These are phyloP conservation scores for Phytophthora fragariaefolia DNA, from an alignment of 352 stramenopile genomes.

Conservation along the genomic window DNA sequence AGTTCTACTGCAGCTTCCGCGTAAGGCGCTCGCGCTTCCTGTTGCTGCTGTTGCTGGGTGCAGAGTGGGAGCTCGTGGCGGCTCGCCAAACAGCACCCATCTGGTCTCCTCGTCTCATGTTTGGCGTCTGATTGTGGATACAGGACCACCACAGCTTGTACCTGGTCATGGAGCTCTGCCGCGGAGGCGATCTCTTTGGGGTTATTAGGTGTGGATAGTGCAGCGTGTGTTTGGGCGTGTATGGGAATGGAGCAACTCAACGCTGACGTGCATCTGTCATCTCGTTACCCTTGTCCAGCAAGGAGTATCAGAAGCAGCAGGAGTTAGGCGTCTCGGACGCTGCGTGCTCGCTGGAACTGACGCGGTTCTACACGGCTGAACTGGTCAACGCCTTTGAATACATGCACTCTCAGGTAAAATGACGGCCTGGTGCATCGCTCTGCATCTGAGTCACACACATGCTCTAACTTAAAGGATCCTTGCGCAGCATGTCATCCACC, in stretches of 20 bases:
- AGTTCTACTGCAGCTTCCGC: slow-evolving; percentile 91
- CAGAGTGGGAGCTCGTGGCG: too few relatives aligned
- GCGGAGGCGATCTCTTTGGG: slow-evolving; percentile 78
- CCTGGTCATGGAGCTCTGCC: slow-evolving; percentile 89
- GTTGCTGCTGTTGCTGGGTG: too few relatives aligned
- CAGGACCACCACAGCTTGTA: slow-evolving; percentile 90
- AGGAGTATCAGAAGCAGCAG: slow-evolving; percentile 63
- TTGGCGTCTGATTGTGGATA: slow-evolving; percentile 21
- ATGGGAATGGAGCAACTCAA: not conserved
- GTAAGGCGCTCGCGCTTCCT: slow-evolving; percentile 40
- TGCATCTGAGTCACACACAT: not conserved
- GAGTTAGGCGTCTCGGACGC: slow-evolving; percentile 61
- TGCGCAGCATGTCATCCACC: slow-evolving; percentile 93
- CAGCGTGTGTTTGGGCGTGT: not conserved
- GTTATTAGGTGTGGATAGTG: slow-evolving; percentile 67
- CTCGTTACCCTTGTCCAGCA: slow-evolving; percentile 28
- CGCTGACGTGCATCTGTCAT: slow-evolving; percentile 4
- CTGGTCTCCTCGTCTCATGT: slow-evolving; percentile 35
- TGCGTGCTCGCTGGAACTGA: slow-evolving; percentile 78
- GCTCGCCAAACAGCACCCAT: slow-evolving; percentile 17
- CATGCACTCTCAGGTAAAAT: slow-evolving; percentile 89
- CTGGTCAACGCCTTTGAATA: slow-evolving; percentile 94
- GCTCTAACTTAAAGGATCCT: slow-evolving; percentile 12
- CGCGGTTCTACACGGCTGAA: slow-evolving; percentile 94
- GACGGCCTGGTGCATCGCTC: not conserved